phyloP scores from a whole-genome alignment of 441 rosid species.

The Croton laevigatus region DNA sequence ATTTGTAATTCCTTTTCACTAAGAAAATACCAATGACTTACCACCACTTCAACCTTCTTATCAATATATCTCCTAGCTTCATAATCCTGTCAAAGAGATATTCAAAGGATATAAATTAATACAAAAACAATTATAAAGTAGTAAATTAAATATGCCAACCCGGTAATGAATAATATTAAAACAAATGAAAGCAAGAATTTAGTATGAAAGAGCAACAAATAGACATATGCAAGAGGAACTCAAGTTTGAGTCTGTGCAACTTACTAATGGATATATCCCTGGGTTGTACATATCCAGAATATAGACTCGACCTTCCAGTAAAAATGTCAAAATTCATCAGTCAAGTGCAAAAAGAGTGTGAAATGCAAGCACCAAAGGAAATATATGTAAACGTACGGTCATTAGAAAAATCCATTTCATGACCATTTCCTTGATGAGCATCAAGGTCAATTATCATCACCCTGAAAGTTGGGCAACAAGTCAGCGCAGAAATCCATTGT shows the following conservation, averaged over 20 bases:
- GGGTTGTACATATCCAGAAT: constrained; percentile 90
- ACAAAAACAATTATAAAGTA: constrained; percentile 3
- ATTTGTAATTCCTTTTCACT: not conserved
- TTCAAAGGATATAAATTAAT: constrained; percentile 1
- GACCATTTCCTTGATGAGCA: constrained; percentile 99
- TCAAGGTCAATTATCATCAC: constrained; percentile 98
- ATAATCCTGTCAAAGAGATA: constrained; percentile 52
- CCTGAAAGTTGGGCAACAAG: constrained; percentile 41
- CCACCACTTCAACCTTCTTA: constrained; percentile 81
- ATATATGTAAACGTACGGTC: constrained; percentile 51
- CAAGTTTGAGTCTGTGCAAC: constrained; percentile 27
- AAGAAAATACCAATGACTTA: constrained; percentile 29
- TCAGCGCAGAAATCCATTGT: constrained; percentile 19
- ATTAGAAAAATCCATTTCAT: constrained; percentile 73
- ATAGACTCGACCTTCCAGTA: constrained; percentile 68
- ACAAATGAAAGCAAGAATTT: constrained; percentile 11
- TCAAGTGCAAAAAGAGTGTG: constrained; percentile 18
- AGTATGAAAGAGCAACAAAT: constrained; percentile 6
- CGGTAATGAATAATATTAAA: not conserved
- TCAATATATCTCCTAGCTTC: constrained; percentile 68
- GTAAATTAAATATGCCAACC: not conserved
- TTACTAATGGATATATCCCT: constrained; percentile 84
- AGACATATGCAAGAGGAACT: not conserved
- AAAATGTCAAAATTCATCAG: constrained; percentile 13
- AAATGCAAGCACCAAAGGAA: constrained; percentile 16